phyloP scores from a whole-genome alignment of 805 yeast genomes.

The Isabelozyma rhagii region DNA sequence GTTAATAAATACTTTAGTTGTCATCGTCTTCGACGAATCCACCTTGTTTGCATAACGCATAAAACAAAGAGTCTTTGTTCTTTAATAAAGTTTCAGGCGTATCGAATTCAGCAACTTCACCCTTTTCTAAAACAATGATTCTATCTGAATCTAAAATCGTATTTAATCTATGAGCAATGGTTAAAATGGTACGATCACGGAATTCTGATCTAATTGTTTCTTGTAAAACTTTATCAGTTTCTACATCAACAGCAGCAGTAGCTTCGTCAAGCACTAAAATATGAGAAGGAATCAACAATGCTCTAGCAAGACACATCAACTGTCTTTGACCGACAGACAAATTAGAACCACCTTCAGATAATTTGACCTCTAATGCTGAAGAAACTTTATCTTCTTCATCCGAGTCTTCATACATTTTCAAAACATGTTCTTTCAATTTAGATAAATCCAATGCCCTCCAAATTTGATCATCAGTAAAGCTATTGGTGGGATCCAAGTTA shows the following conservation, averaged over 20 bases:
- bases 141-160: constrained; percentile 80
- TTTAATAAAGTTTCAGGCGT: constrained; percentile 65
- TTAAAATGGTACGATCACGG: constrained; percentile 71
- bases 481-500: constrained; percentile 40
- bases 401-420: constrained; percentile 31
- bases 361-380: constrained; percentile 29
- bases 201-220: constrained; percentile 75
- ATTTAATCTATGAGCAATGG: constrained; percentile 82
- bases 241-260: constrained; percentile 86
- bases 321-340: constrained; percentile 53
- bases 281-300: constrained; percentile 56
- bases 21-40: constrained; percentile 47
- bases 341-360: constrained; percentile 46
- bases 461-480: constrained; percentile 32
- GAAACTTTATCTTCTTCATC: constrained; percentile 9
- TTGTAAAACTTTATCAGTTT: constrained; percentile 75
- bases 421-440: constrained; percentile 40
- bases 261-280: constrained; percentile 80
- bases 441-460: constrained; percentile 44
- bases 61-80: constrained; percentile 67
- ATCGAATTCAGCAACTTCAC: constrained; percentile 74
- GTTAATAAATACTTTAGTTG: not conserved
- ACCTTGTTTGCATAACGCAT: constrained; percentile 77
- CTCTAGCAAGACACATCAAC: constrained; percentile 77
- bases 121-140: constrained; percentile 73